phyloP scores from a whole-genome alignment of 495 filamentous ascomycete species.

The Neurospora discreta region DNA sequence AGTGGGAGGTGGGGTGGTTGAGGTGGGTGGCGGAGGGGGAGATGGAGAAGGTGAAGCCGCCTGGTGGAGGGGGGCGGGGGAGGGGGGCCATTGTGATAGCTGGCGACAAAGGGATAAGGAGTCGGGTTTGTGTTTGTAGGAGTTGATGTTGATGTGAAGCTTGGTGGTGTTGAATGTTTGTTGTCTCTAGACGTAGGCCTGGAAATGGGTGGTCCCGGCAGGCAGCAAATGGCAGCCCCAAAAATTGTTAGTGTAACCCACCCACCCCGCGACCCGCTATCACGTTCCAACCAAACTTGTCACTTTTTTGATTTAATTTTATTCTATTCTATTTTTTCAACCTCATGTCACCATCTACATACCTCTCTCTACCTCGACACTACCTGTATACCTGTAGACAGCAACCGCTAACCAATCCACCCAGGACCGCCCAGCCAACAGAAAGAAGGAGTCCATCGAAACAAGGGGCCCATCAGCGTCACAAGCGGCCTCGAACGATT shows the following conservation, averaged over 20 bases:
- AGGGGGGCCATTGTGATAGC: not conserved
- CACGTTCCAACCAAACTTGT: too few species aligned
- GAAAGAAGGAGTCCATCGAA: not conserved
- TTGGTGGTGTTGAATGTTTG: not conserved
- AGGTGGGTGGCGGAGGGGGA: conserved; percentile 13
- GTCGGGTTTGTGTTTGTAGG: too few species aligned
- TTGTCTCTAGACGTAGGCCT: not conserved
- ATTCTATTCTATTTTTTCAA: not conserved
- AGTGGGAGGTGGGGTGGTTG: conserved; percentile 12
- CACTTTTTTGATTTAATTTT: not conserved
- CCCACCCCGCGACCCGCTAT: not conserved
- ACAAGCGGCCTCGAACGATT: not conserved
- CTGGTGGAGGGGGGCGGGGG: conserved; percentile 4
- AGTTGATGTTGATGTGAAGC: too few species aligned
- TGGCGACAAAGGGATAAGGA: too few species aligned
- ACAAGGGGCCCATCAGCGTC: not conserved
- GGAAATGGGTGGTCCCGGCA: not conserved
- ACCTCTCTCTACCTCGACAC: too few species aligned
- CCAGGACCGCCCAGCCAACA: too few species aligned
- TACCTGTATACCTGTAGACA: too few species aligned
- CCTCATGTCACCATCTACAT: not conserved
- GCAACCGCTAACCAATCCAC: too few species aligned
- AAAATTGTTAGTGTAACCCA: not conserved
- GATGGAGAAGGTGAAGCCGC: conserved; percentile 17
- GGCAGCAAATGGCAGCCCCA: not conserved